Percentiles rank a stretch among this genome's conserved stretches.
Conservation (phyloP, 1,284 basidiomycete genomes). For the Farysia itapuensis region DNA sequence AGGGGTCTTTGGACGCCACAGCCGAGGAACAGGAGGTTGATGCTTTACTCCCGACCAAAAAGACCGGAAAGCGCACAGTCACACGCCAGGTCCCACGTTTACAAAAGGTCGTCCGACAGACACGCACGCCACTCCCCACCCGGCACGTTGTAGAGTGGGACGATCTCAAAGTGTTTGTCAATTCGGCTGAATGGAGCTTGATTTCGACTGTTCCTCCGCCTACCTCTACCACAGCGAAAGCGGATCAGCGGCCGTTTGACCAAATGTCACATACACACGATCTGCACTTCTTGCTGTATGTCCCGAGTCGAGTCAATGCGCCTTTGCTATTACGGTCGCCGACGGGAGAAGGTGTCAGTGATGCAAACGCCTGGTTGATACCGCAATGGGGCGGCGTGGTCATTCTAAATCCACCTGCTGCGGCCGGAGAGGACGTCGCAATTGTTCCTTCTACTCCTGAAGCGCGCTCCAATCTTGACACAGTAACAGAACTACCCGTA, state of each 20-base stretch:
- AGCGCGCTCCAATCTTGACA: neutral
- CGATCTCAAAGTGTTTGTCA: slow-evolving; percentile 70
- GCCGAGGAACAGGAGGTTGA: slow-evolving; percentile 1
- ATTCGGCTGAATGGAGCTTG: slow-evolving; percentile 91
- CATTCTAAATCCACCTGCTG: slow-evolving; percentile 66
- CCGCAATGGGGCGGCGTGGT: slow-evolving; percentile 95
- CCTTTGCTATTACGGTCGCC: slow-evolving; percentile 72
- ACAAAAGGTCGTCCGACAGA: slow-evolving; percentile 5
- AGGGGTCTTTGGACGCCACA: neutral
- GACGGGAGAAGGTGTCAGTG: slow-evolving; percentile 2
- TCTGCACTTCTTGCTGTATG: slow-evolving; percentile 85
- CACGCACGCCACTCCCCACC: slow-evolving; percentile 3
- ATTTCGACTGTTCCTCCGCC: slow-evolving; percentile 25
- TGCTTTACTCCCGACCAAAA: neutral
- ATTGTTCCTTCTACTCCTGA: neutral
- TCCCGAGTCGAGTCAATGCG: slow-evolving; percentile 72
- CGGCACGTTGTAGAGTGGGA: slow-evolving; percentile 42
- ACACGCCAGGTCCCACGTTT: slow-evolving; percentile 10
- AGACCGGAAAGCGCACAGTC: slow-evolving; percentile 4
- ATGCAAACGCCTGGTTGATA: slow-evolving; percentile 72
- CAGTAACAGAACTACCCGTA: slow-evolving; percentile 5
- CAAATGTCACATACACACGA: slow-evolving; percentile 64
- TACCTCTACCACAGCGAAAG: neutral
- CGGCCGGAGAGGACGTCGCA: neutral
- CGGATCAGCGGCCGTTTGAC: slow-evolving; percentile 16